Conservation (phyloP, 495 filamentous ascomycete species). For the Tuber melanosporum region DNA sequence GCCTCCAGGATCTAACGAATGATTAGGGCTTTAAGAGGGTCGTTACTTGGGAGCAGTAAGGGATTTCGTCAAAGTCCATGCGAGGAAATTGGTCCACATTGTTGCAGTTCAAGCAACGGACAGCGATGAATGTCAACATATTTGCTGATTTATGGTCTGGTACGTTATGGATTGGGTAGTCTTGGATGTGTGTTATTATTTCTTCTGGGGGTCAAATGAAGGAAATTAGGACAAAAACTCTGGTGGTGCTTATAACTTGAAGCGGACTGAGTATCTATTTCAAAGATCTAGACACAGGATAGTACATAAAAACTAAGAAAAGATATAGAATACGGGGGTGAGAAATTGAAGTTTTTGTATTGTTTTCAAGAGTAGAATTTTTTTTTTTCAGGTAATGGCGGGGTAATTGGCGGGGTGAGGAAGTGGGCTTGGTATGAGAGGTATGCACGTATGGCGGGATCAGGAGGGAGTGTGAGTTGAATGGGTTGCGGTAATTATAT, state of each 20-base stretch:
- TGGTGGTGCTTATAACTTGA: background rate
- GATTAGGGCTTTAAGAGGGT: background rate
- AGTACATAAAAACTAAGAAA: slow-evolving; percentile 12
- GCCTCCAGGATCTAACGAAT: background rate
- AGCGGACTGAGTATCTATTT: slow-evolving; percentile 3
- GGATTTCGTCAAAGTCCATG: slow-evolving; percentile 37
- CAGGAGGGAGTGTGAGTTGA: slow-evolving; percentile 12
- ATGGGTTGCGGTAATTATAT: background rate
- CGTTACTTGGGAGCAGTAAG: slow-evolving; percentile 37
- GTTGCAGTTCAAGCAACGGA: slow-evolving; percentile 39
- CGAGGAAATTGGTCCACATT: slow-evolving; percentile 38
- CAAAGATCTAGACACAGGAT: slow-evolving; percentile 1
- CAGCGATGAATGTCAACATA: slow-evolving; percentile 38
- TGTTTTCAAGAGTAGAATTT: slow-evolving; percentile 5
- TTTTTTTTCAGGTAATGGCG: slow-evolving; percentile 9
- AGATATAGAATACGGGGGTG: slow-evolving; percentile 32
- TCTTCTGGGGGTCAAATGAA: slow-evolving; percentile 6
- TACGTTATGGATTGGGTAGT: background rate
- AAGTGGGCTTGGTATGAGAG: slow-evolving; percentile 4
- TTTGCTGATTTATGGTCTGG: slow-evolving; percentile 14
- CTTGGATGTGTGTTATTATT: background rate
- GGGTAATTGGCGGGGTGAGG: slow-evolving; percentile 8
- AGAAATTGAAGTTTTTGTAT: slow-evolving; percentile 11
- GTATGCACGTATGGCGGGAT: slow-evolving; percentile 5
- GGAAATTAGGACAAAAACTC: slow-evolving; percentile 5